Percentiles rank a stretch among this genome's conserved stretches.
Conservation (phyloP, 305 asterid species). For the Coffea humblotiana region DNA sequence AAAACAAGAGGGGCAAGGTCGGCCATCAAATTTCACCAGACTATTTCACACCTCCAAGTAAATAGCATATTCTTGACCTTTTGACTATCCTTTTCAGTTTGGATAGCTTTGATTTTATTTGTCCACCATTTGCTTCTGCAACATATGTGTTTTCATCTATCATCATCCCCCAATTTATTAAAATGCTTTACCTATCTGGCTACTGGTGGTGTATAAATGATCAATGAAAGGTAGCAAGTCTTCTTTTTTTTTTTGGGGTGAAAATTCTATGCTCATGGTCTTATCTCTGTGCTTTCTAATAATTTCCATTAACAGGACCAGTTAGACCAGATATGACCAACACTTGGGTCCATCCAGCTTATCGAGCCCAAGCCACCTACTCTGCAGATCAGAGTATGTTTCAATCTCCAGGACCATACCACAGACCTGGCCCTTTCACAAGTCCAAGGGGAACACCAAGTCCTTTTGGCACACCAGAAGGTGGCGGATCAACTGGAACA, state of each 20-base stretch:
- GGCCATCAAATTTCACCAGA: slow-evolving; percentile 50
- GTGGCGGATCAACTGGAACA: slow-evolving; percentile 36
- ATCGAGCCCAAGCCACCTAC: slow-evolving; percentile 37
- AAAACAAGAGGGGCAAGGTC: slow-evolving; percentile 39
- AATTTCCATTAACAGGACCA: slow-evolving; percentile 40
- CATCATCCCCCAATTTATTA: too few species aligned
- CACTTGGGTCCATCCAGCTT: slow-evolving; percentile 12
- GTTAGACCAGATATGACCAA: slow-evolving; percentile 20
- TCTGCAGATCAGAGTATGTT: slow-evolving; percentile 29
- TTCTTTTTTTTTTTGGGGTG: background rate
- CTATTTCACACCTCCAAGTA: slow-evolving; percentile 53
- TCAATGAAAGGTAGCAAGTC: too few species aligned
- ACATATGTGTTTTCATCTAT: background rate
- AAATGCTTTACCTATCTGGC: too few species aligned
- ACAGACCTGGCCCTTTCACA: slow-evolving; percentile 29
- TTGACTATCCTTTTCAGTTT: background rate
- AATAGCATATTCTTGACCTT: slow-evolving; percentile 29
- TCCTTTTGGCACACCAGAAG: slow-evolving; percentile 34
- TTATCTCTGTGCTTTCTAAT: slow-evolving; percentile 3
- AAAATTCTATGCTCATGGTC: background rate
- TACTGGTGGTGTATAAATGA: too few species aligned
- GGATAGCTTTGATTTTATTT: background rate
- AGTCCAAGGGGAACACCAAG: slow-evolving; percentile 28
- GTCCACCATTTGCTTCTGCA: background rate
- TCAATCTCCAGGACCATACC: slow-evolving; percentile 38